phyloP scores from a whole-genome alignment of 495 filamentous ascomycete genomes.

The Penicillium alfredii region DNA sequence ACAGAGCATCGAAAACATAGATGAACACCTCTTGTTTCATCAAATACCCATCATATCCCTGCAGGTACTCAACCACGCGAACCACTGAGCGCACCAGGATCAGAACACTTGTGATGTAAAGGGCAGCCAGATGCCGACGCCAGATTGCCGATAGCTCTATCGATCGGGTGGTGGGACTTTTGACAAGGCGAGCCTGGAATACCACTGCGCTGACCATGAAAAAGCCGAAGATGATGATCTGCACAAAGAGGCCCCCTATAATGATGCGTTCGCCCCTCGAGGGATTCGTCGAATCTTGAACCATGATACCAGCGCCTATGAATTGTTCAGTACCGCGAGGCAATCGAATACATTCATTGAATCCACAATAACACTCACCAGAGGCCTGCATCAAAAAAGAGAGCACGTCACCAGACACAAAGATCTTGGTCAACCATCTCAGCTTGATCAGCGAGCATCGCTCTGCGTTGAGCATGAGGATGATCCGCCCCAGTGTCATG shows the following conservation, averaged over 20 bases:
- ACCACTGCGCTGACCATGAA: constrained; percentile 43
- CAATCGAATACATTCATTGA: no score
- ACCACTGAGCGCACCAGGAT: constrained; percentile 59
- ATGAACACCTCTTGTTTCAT: constrained; percentile 52
- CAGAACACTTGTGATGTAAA: constrained; percentile 47
- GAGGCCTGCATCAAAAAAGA: constrained; percentile 42
- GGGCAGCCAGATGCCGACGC: constrained; percentile 43
- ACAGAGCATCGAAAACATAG: constrained; percentile 56
- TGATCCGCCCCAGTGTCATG: constrained; percentile 50
- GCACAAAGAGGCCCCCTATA: constrained; percentile 43
- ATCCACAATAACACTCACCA: no score
- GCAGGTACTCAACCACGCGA: constrained; percentile 56
- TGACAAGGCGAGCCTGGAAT: constrained; percentile 33
- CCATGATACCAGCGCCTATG: constrained; percentile 33
- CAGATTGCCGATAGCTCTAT: constrained; percentile 32
- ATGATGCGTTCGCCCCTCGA: constrained; percentile 33
- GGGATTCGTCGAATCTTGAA: constrained; percentile 10
- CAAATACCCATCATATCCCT: constrained; percentile 48
- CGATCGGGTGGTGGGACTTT: constrained; percentile 18
- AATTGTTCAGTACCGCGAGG: constrained; percentile 1
- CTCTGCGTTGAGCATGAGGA: constrained; percentile 38
- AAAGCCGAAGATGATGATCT: constrained; percentile 49
- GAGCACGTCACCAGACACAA: constrained; percentile 31
- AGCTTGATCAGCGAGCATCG: constrained; percentile 31
- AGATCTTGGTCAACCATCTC: constrained; percentile 44